Evolutionary conservation across 2,329 filamentous ascomycete genomes (phyloP).

Genomic region (Alternaria triticimaculans): DNA sequence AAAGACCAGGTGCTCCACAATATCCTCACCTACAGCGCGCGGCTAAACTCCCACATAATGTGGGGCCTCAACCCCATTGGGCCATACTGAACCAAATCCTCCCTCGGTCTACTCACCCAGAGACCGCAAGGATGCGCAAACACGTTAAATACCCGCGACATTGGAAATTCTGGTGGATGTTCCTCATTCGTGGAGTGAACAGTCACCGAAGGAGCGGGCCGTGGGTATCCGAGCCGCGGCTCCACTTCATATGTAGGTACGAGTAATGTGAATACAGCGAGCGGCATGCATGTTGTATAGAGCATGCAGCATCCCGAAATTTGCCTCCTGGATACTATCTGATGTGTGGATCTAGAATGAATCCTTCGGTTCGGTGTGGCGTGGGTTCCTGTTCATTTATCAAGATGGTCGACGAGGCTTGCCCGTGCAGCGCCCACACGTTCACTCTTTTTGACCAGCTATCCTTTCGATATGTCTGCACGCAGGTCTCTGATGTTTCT

Average conservation of each 20-base stretch:
- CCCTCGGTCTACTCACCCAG: background rate
- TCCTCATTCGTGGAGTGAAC: background rate
- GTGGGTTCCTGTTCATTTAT: background rate
- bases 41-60: background rate
- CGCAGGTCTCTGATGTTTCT: background rate
- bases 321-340: background rate
- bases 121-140: background rate
- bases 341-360: background rate
- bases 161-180: background rate
- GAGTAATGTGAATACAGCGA: background rate
- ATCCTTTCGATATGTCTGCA: slow-evolving; percentile 8
- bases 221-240: background rate
- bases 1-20: background rate
- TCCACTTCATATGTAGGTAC: background rate
- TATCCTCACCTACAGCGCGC: background rate
- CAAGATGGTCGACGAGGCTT: background rate
- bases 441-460: background rate
- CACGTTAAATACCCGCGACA: background rate
- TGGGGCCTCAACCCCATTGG: background rate
- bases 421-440: background rate
- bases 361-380: background rate
- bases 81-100: background rate
- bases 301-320: background rate
- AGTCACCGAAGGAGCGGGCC: background rate
- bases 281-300: background rate